Evolutionary conservation across 345 rosid species (phyloP).

Genomic region (Pugionium dolabratum): DNA sequence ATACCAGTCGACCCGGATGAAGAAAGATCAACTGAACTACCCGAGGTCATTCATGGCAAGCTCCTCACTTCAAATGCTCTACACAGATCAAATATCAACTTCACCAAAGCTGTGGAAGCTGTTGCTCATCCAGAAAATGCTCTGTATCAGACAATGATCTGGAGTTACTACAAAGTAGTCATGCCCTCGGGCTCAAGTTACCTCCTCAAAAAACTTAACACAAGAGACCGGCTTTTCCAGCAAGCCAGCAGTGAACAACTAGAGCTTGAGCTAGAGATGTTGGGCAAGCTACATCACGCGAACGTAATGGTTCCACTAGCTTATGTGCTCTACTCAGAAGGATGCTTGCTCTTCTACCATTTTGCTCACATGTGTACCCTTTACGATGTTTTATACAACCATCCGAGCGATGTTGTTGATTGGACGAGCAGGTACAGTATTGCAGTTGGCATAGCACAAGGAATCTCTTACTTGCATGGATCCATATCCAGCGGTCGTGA

Average conservation of each 20-base stretch:
- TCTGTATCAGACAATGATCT: slow-evolving; percentile 57
- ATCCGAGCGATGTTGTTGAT: slow-evolving; percentile 50
- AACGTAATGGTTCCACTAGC: slow-evolving; percentile 89
- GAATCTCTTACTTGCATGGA: slow-evolving; percentile 78
- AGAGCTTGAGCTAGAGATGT: slow-evolving; percentile 58
- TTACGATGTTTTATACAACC: slow-evolving; percentile 60
- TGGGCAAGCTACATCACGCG: slow-evolving; percentile 77
- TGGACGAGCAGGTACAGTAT: slow-evolving; percentile 88
- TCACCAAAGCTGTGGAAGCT: slow-evolving; percentile 66
- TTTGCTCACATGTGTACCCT: slow-evolving; percentile 60
- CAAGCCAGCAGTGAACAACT: slow-evolving; percentile 61
- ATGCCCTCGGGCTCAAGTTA: slow-evolving; percentile 79
- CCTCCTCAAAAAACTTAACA: slow-evolving; percentile 71
- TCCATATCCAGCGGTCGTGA: slow-evolving; percentile 42
- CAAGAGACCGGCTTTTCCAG: slow-evolving; percentile 80
- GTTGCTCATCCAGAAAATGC: slow-evolving; percentile 54
- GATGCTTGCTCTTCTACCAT: slow-evolving; percentile 76
- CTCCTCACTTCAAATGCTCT: slow-evolving; percentile 61
- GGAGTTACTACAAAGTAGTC: slow-evolving; percentile 67
- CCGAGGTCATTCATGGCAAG: slow-evolving; percentile 55
- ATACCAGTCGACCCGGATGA: slow-evolving; percentile 44
- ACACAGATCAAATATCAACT: slow-evolving; percentile 66
- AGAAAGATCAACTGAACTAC: slow-evolving; percentile 46
- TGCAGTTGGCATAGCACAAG: slow-evolving; percentile 86
- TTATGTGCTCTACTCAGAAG: slow-evolving; percentile 61